Evolutionary conservation across 2,329 filamentous ascomycete species (phyloP).

Genomic region (Botryotinia convoluta): DNA sequence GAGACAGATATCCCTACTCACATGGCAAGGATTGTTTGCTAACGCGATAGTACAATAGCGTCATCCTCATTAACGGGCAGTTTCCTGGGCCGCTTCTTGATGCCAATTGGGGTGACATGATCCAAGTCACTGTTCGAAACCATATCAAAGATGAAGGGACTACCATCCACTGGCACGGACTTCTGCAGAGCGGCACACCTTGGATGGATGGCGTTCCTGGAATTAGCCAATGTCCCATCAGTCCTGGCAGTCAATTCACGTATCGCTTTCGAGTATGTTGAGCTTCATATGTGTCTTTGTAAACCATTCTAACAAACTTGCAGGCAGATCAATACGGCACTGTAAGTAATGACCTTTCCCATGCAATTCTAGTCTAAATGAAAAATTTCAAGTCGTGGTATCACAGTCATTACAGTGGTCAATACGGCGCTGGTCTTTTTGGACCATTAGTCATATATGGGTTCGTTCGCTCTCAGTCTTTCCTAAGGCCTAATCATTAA

Average conservation of each 20-base stretch:
- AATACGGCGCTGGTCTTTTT: conserved; percentile 53
- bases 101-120: conserved; percentile 55
- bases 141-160: conserved; percentile 57
- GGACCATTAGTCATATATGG: conserved; percentile 61
- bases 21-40: not conserved
- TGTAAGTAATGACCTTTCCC: not conserved
- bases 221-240: conserved; percentile 60
- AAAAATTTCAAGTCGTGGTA: conserved; percentile 47
- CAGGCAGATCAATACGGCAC: conserved; percentile 44
- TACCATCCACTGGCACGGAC: conserved; percentile 72
- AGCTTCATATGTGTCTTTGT: not conserved
- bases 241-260: conserved; percentile 58
- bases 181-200: conserved; percentile 74
- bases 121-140: conserved; percentile 69
- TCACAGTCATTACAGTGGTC: conserved; percentile 55
- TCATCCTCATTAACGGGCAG: conserved; percentile 67
- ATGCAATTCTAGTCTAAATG: not conserved
- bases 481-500: not conserved
- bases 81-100: conserved; percentile 65
- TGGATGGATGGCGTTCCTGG: conserved; percentile 70
- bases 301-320: conserved; percentile 22
- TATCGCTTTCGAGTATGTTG: conserved; percentile 43
- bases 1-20: not conserved
- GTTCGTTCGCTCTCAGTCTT: conserved; percentile 48
- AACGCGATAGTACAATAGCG: conserved; percentile 48